These are phyloP conservation scores for Paracamarosporium sp. DNA, from an alignment of 2,329 filamentous ascomycete species.

Conservation along the genomic window DNA sequence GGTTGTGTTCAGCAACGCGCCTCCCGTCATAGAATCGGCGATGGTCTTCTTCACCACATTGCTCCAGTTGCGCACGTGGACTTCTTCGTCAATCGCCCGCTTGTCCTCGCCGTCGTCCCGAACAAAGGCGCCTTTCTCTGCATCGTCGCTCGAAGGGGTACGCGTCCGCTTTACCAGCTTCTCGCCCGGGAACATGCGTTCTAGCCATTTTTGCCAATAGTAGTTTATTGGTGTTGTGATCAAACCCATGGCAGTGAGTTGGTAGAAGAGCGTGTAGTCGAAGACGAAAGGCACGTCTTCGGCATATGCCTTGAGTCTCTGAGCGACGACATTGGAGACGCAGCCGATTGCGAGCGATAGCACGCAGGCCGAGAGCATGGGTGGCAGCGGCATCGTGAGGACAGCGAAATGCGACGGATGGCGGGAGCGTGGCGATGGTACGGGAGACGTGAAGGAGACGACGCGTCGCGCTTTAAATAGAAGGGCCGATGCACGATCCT, in stretches of 20 bases:
- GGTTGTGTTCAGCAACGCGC: conserved; percentile 69
- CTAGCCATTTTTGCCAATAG: conserved; percentile 82
- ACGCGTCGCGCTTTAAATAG: not conserved
- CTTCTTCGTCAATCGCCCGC: conserved; percentile 33
- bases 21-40: conserved; percentile 70
- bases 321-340: conserved; percentile 46
- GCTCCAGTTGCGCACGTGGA: conserved; percentile 46
- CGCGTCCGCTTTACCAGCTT: conserved; percentile 30
- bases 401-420: not conserved
- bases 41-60: conserved; percentile 73
- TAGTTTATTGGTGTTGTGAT: conserved; percentile 83
- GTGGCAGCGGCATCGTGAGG: conserved; percentile 36
- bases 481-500: not conserved
- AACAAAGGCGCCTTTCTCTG: conserved; percentile 37
- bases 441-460: not conserved
- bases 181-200: conserved; percentile 73
- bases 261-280: conserved; percentile 45
- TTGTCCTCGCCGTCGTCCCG: conserved; percentile 37
- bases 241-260: conserved; percentile 65
- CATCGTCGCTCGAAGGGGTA: conserved; percentile 22
- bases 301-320: conserved; percentile 44
- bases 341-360: conserved; percentile 45
- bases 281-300: conserved; percentile 45
- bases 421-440: not conserved
- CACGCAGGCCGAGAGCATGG: conserved; percentile 41